Conservation (phyloP, 2,329 filamentous ascomycete genomes). For the Aureobasidium subglaciale region DNA sequence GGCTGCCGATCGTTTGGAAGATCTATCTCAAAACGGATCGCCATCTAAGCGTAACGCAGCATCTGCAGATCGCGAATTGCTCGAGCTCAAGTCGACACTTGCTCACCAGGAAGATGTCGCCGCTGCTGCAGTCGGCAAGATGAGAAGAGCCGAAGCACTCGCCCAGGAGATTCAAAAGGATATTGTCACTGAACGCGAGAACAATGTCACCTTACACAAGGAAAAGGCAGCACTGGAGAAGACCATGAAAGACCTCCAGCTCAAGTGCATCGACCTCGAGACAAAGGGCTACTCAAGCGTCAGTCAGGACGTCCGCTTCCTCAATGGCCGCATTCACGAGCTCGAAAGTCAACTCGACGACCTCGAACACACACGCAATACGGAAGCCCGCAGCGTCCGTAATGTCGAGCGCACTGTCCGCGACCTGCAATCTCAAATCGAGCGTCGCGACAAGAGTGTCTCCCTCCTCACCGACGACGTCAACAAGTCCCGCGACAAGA, state of each 20-base stretch:
- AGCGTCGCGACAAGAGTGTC: slow-evolving; percentile 79
- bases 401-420: slow-evolving; percentile 92
- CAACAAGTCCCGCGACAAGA: slow-evolving; percentile 77
- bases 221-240: slow-evolving; percentile 89
- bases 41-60: slow-evolving; percentile 86
- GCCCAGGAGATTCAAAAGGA: slow-evolving; percentile 89
- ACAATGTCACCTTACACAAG: slow-evolving; percentile 72
- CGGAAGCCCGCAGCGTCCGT: slow-evolving; percentile 78
- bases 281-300: slow-evolving; percentile 94
- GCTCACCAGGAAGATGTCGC: slow-evolving; percentile 93
- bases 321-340: slow-evolving; percentile 90
- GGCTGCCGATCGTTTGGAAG: slow-evolving; percentile 80
- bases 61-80: slow-evolving; percentile 76
- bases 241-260: slow-evolving; percentile 79
- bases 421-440: slow-evolving; percentile 85
- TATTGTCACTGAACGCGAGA: slow-evolving; percentile 76
- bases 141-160: slow-evolving; percentile 85
- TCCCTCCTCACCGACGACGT: slow-evolving; percentile 81
- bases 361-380: slow-evolving; percentile 69
- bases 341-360: slow-evolving; percentile 64
- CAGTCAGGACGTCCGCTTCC: slow-evolving; percentile 89
- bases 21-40: slow-evolving; percentile 68
- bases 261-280: slow-evolving; percentile 85
- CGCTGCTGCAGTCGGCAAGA: slow-evolving; percentile 88
- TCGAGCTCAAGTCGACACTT: slow-evolving; percentile 80